phyloP scores from a whole-genome alignment of 192 early-diverging fungal genomes.

The Glomus cerebriforme region DNA sequence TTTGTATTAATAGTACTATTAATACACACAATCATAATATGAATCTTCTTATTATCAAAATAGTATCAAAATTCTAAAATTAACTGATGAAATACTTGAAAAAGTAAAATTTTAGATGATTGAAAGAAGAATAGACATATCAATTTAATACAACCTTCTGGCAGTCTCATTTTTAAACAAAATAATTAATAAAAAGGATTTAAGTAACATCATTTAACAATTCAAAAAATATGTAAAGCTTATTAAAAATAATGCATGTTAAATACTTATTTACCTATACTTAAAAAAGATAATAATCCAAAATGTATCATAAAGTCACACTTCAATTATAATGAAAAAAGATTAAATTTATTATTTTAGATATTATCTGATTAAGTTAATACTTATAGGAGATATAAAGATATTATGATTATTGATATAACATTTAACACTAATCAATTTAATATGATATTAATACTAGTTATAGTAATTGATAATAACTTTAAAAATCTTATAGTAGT shows the following conservation, averaged over 20 bases:
- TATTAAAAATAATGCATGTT: neutral
- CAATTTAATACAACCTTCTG: neutral
- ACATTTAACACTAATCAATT: conserved; percentile 1
- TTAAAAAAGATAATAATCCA: neutral
- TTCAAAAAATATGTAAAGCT: neutral
- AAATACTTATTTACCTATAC: neutral
- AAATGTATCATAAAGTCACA: neutral
- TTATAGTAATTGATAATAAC: neutral
- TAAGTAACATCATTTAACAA: neutral
- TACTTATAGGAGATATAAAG: neutral
- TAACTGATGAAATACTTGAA: neutral
- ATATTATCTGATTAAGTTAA: neutral
- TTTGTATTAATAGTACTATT: neutral
- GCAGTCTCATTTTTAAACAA: neutral
- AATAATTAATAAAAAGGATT: neutral
- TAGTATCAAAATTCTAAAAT: neutral
- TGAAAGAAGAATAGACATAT: neutral
- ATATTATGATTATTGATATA: neutral
- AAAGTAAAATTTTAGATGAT: neutral
- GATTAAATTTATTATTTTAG: neutral
- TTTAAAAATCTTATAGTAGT: neutral
- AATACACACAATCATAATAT: neutral
- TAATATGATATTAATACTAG: conserved; percentile 5
- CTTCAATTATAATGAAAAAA: neutral
- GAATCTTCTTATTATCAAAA: neutral